Evolutionary conservation across 345 rosid genomes (phyloP).

Genomic region (Aquilaria sinensis): DNA sequence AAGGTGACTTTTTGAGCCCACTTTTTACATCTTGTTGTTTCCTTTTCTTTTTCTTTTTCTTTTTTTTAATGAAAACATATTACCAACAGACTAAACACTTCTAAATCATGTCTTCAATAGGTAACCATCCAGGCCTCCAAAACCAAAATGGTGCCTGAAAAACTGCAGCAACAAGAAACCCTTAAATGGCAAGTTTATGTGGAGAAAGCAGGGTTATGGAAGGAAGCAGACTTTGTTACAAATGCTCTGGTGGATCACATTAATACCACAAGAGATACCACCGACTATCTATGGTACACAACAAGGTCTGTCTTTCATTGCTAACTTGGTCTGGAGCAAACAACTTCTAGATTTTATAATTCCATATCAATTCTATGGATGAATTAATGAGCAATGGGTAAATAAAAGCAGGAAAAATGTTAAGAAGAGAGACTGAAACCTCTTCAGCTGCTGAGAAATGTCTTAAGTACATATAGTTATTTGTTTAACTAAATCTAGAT

Average conservation of each 20-base stretch:
- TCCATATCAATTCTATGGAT: neutral
- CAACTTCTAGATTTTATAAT: neutral
- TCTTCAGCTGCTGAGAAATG: neutral
- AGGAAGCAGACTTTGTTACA: conserved; percentile 50
- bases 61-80: neutral
- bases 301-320: conserved; percentile 56
- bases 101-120: conserved; percentile 30
- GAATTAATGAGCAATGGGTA: neutral
- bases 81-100: conserved; percentile 4
- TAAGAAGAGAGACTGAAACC: neutral
- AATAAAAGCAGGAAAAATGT: neutral
- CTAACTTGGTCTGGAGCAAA: conserved; percentile 1
- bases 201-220: conserved; percentile 81
- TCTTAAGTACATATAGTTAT: too few species aligned
- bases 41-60: neutral
- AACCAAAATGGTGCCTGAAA: conserved; percentile 76
- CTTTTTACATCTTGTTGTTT: too few species aligned
- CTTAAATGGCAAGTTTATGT: conserved; percentile 67
- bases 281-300: conserved; percentile 96
- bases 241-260: conserved; percentile 71
- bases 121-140: conserved; percentile 55
- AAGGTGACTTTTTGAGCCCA: conserved; percentile 38
- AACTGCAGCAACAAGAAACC: conserved; percentile 38
- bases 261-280: conserved; percentile 73
- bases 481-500: neutral